Conservation (phyloP, 73 alveolate genomes). For the Uronychia binucleata region DNA sequence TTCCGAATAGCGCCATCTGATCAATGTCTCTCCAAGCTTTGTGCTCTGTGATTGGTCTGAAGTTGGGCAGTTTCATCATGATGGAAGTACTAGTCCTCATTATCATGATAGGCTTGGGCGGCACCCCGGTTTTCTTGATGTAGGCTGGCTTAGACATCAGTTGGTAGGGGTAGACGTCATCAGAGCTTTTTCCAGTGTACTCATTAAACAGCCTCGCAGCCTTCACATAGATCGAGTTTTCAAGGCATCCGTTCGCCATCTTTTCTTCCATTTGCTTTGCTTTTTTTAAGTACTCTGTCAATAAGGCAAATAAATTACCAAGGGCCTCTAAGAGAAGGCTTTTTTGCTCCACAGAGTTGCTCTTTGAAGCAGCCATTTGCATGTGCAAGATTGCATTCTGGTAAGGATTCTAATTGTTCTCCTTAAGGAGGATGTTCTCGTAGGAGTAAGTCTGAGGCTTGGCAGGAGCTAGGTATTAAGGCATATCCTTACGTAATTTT, state of each 20-base stretch:
- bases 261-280: conserved; percentile 67
- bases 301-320: no score
- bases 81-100: conserved; percentile 71
- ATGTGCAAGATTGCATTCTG: conserved; percentile 66
- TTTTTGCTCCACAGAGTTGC: conserved; percentile 63
- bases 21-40: conserved; percentile 67
- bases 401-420: conserved; percentile 68
- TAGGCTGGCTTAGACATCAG: conserved; percentile 58
- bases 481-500: conserved; percentile 49
- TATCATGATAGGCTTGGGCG: conserved; percentile 75
- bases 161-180: conserved; percentile 65
- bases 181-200: conserved; percentile 43
- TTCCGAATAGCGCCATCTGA: conserved; percentile 76
- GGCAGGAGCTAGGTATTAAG: conserved; percentile 63
- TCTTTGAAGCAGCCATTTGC: conserved; percentile 69
- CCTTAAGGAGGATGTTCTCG: conserved; percentile 66
- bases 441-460: conserved; percentile 79
- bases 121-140: conserved; percentile 61
- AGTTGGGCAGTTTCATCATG: conserved; percentile 74
- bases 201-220: conserved; percentile 59
- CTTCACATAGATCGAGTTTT: conserved; percentile 71
- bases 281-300: conserved; percentile 58
- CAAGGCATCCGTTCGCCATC: conserved; percentile 45
- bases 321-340: conserved; percentile 60
- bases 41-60: conserved; percentile 74